Evolutionary conservation across 1,139 yeast genomes (phyloP).

Genomic region (Nakaseomyces uthaithaninus): DNA sequence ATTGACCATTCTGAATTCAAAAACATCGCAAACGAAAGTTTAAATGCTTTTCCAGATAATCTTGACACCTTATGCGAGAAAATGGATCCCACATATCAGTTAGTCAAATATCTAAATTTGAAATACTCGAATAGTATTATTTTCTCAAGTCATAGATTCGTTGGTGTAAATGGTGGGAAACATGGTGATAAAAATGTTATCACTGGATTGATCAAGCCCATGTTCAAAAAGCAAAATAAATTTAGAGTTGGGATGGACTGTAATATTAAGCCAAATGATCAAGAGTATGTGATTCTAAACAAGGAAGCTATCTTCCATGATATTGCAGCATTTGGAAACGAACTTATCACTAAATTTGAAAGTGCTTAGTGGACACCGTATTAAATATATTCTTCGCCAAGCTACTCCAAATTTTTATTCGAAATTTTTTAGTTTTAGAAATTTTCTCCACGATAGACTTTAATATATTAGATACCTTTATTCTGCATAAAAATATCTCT

Average conservation of each 20-base stretch:
- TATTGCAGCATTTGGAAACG: conserved; percentile 55
- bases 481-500: too few species aligned
- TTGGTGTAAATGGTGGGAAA: conserved; percentile 43
- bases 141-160: conserved; percentile 51
- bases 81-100: conserved; percentile 50
- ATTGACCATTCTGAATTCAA: conserved; percentile 51
- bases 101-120: conserved; percentile 47
- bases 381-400: not conserved
- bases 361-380: not conserved
- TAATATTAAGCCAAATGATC: conserved; percentile 57
- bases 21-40: conserved; percentile 42
- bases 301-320: conserved; percentile 69
- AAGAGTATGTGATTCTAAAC: conserved; percentile 54
- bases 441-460: too few species aligned
- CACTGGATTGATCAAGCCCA: conserved; percentile 75
- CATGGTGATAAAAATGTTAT: conserved; percentile 42
- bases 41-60: conserved; percentile 30
- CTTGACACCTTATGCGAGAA: conserved; percentile 32
- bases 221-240: conserved; percentile 44
- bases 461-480: too few species aligned
- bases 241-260: conserved; percentile 77
- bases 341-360: conserved; percentile 26
- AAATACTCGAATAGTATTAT: conserved; percentile 48
- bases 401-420: not conserved
- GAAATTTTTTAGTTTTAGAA: too few species aligned